These are phyloP conservation scores for Salix caprea DNA, from an alignment of 345 rosid species.

Conservation along the genomic window DNA sequence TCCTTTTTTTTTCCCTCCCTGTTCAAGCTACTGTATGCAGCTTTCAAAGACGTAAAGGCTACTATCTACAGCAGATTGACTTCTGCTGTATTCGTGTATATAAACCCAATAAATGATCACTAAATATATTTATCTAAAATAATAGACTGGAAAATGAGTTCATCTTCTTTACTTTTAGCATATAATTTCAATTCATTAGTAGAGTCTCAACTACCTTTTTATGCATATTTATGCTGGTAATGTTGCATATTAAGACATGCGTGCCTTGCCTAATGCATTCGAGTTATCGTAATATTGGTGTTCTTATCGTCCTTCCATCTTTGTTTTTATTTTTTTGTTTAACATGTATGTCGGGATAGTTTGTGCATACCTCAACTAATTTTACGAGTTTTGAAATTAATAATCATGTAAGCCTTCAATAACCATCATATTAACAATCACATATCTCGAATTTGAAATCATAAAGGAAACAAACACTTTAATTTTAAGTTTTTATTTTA, in stretches of 20 bases:
- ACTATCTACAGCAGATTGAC: not conserved
- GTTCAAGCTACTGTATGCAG: not conserved
- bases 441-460: no score
- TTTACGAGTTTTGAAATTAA: rapidly evolving
- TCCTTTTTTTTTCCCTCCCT: no score
- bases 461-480: no score
- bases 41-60: not conserved
- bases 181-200: not conserved
- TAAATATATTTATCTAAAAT: not conserved
- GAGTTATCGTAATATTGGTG: no score
- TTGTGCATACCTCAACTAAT: no score
- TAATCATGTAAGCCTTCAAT: rapidly evolving
- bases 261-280: no score
- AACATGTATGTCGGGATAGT: no score
- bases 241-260: not conserved
- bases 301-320: not conserved
- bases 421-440: no score
- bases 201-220: not conserved
- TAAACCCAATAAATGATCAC: not conserved
- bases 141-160: not conserved
- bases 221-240: not conserved
- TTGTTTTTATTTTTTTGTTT: not conserved
- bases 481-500: no score
- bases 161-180: not conserved
- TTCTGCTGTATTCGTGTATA: not conserved